phyloP scores from a whole-genome alignment of 768 basidiomycete genomes.

The Mrakia frigida region DNA sequence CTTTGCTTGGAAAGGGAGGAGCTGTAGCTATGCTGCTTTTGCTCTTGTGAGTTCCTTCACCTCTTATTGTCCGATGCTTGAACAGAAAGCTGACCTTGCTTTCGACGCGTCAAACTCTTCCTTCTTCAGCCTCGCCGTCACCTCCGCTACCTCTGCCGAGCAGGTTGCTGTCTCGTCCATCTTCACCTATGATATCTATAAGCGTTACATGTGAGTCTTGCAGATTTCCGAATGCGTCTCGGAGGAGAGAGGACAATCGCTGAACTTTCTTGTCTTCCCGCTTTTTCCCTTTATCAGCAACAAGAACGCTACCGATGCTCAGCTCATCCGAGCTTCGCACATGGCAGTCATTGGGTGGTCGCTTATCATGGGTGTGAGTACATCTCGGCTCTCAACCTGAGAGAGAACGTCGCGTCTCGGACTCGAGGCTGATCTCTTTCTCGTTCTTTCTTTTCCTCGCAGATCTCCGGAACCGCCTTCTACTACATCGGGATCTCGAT shows the following conservation, averaged over 20 bases:
- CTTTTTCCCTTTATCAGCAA: slow-evolving; percentile 48
- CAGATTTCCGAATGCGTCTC: too few relatives aligned
- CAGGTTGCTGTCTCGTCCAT: slow-evolving; percentile 77
- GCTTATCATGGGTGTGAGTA: slow-evolving; percentile 55
- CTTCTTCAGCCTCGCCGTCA: slow-evolving; percentile 33
- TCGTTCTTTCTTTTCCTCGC: too few relatives aligned
- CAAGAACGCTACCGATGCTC: slow-evolving; percentile 60
- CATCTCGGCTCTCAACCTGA: too few relatives aligned
- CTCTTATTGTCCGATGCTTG: too few relatives aligned
- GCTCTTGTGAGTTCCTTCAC: slow-evolving; percentile 20
- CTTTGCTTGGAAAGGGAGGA: slow-evolving; percentile 72
- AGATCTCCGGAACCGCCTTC: slow-evolving; percentile 70
- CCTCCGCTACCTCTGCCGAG: slow-evolving; percentile 74
- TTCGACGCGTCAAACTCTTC: too few relatives aligned
- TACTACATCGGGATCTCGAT: slow-evolving; percentile 63
- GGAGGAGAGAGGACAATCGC: too few relatives aligned
- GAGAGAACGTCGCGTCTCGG: too few relatives aligned
- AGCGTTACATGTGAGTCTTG: slow-evolving; percentile 57
- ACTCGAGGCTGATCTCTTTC: too few relatives aligned
- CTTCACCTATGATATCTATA: slow-evolving; percentile 62
- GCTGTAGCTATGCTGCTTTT: slow-evolving; percentile 30
- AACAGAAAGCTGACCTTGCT: not conserved
- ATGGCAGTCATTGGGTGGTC: slow-evolving; percentile 46
- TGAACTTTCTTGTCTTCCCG: not conserved
- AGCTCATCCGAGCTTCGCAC: slow-evolving; percentile 63